phyloP scores from a whole-genome alignment of 257 asterid species.

The Solanum pinnatisectum region DNA sequence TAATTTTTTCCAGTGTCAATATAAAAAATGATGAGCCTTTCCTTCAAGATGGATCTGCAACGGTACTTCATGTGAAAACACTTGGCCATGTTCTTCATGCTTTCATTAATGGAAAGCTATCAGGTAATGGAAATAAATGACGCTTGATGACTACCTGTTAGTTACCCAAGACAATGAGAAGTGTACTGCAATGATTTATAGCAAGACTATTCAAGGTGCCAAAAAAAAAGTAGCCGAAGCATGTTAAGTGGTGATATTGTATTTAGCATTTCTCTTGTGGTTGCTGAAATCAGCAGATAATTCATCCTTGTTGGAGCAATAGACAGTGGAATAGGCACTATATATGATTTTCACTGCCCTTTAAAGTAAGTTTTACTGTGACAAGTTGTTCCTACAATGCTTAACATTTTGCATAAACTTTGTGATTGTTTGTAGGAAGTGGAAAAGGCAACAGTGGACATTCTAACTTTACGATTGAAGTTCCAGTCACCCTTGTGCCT shows the following conservation, averaged over 20 bases:
- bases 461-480: constrained; percentile 37
- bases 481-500: constrained; percentile 44
- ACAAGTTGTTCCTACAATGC: background rate
- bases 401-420: background rate
- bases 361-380: background rate
- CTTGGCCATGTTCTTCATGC: constrained; percentile 68
- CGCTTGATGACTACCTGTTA: background rate
- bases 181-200: background rate
- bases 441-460: constrained; percentile 40
- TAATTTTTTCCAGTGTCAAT: constrained; percentile 32
- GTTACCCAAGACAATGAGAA: background rate
- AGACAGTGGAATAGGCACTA: background rate
- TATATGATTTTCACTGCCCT: background rate
- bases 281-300: background rate
- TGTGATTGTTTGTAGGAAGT: constrained; percentile 39
- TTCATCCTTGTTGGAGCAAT: background rate
- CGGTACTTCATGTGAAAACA: constrained; percentile 56
- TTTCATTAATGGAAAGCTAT: constrained; percentile 61
- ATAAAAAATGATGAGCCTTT: constrained; percentile 43
- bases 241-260: background rate
- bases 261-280: background rate
- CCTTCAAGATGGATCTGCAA: constrained; percentile 50
- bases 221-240: background rate
- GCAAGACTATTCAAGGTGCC: background rate
- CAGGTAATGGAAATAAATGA: constrained; percentile 40